These are phyloP conservation scores for Leptographium galeiforme DNA, from an alignment of 2,329 filamentous ascomycete genomes.

Conservation along the genomic window DNA sequence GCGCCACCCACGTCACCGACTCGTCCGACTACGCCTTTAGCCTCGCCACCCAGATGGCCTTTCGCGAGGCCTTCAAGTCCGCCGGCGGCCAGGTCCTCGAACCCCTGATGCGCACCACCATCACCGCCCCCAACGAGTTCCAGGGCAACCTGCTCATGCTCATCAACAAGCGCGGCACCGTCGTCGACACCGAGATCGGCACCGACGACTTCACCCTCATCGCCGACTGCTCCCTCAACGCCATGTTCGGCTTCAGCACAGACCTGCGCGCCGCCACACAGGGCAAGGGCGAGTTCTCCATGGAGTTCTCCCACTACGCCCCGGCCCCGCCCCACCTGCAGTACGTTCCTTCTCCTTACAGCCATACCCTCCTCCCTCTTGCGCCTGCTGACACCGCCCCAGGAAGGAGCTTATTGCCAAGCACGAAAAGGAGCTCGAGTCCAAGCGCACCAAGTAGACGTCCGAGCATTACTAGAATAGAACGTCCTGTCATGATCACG, in stretches of 20 bases:
- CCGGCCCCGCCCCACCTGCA: constrained; percentile 79
- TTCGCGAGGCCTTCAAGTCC: constrained; percentile 80
- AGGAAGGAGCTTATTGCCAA: constrained; percentile 47
- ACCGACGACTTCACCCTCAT: constrained; percentile 86
- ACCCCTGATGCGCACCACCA: constrained; percentile 95
- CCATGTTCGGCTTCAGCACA: constrained; percentile 95
- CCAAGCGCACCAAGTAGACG: constrained; percentile 38
- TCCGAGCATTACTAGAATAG: neutral
- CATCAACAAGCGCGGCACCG: constrained; percentile 91
- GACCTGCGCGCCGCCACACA: constrained; percentile 87
- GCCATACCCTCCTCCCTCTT: constrained; percentile 5
- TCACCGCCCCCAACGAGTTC: constrained; percentile 93
- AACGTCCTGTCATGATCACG: neutral
- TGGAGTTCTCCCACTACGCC: constrained; percentile 97
- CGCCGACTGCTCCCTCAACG: constrained; percentile 85
- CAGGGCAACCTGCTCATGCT: constrained; percentile 91
- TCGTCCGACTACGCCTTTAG: constrained; percentile 96
- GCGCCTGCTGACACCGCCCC: neutral
- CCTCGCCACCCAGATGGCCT: constrained; percentile 87
- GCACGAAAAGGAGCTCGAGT: constrained; percentile 44
- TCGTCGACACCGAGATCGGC: constrained; percentile 90
- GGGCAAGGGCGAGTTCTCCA: constrained; percentile 95
- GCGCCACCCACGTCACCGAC: constrained; percentile 94
- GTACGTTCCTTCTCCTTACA: constrained; percentile 38
- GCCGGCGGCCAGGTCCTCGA: constrained; percentile 78